Base-by-base conservation (phyloP, 164 flowering plant genomes). In the Vitis cinerea region DNA sequence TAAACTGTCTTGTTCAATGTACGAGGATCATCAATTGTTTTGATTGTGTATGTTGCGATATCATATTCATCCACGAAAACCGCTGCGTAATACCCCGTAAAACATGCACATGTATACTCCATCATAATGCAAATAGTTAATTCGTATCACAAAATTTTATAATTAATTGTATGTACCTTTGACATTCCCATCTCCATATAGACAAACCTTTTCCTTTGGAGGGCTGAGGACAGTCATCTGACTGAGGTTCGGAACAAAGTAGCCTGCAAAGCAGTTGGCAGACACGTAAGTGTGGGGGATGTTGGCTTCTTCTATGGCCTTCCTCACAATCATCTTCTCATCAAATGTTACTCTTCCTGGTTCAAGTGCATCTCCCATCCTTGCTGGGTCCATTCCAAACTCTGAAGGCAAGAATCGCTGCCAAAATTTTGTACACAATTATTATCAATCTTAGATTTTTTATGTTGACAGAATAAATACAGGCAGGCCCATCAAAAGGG, bases 351-450 rank as follows among this genome's bases (percentile, higher is more conserved):
- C 79, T 17, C 77, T 77, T 50, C 85, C 85, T 14, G 85, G 80
- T 66, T 79, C 81, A 8, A 82, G 61, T 3, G 85, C 79, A 30
- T 79, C 44, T 48, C 13, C 70, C 85, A 82, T 79, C 50, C 71
- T 55, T 44, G 82, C 75, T 8, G 82, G 79, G 67, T 82, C 85
- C 47, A 65, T 73, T 2, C 85, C 85, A 71, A 82, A 82, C 69
- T 82, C 82, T 7, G 85, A 82, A 9, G 85, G 82, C 64, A 82
- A 56, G 64, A 82, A 82, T 2, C 83, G 67, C 85, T 82, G 29
- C 57, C 44, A 37, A 3, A 6, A 3, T 37, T 37, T 37, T 52
- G 16, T 14, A n/a, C 12, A 59, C 48, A 69, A 23, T 37, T 37
- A 37, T 3, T 37, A 37, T 37, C 6, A 37, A 37, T 37, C 44